A percentile compares a stretch with the other conserved stretches of the same genome.
phyloP scores from a whole-genome alignment of 345 rosid genomes.

The Eutrema heterophyllum region DNA sequence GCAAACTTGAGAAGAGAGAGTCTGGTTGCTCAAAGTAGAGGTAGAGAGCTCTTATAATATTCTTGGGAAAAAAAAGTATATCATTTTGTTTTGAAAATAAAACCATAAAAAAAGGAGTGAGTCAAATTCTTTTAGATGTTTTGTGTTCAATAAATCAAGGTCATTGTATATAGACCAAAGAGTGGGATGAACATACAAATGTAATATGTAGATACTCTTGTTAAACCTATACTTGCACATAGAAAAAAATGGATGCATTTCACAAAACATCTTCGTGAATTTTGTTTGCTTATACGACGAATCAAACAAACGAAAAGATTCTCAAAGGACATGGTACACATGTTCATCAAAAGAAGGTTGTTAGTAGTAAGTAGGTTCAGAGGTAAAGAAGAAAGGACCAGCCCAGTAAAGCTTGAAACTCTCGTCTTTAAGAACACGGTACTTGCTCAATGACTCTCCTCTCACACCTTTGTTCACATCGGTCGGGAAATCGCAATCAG shows the following conservation, averaged over 20 bases:
- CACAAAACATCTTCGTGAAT: background rate
- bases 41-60: conserved; percentile 24
- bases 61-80: conserved; percentile 13
- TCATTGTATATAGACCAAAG: conserved; percentile 32
- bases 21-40: conserved; percentile 32
- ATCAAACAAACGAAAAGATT: conserved; percentile 17
- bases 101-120: background rate
- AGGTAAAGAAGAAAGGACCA: conserved; percentile 36
- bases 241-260: conserved; percentile 15
- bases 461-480: conserved; percentile 45
- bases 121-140: conserved; percentile 35
- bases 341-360: background rate
- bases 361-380: conserved; percentile 38
- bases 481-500: conserved; percentile 43
- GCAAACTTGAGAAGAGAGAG: conserved; percentile 13
- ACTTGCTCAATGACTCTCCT: conserved; percentile 39
- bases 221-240: conserved; percentile 24
- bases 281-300: background rate
- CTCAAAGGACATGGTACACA: conserved; percentile 1
- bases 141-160: conserved; percentile 25
- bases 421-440: conserved; percentile 41
- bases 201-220: conserved; percentile 33
- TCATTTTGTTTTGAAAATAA: conserved; percentile 10
- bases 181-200: conserved; percentile 15
- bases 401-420: conserved; percentile 38